These are phyloP conservation scores for Rubia peregrina DNA, from an alignment of 305 asterid genomes.

Conservation along the genomic window DNA sequence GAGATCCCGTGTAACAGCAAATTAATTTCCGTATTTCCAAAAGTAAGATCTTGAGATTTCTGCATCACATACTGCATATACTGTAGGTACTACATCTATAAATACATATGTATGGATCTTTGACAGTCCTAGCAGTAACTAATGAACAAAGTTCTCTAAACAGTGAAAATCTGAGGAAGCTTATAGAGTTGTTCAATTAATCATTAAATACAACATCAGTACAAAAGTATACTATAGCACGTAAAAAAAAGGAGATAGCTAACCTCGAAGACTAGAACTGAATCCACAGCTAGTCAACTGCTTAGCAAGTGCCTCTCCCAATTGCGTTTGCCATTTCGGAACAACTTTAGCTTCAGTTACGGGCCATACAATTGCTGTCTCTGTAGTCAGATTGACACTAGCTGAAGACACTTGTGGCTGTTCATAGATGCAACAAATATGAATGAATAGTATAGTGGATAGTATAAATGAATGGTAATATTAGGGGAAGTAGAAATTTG, in stretches of 20 bases:
- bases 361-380: slow-evolving; percentile 92
- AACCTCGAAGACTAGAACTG: slow-evolving; percentile 76
- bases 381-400: slow-evolving; percentile 83
- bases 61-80: neutral
- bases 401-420: slow-evolving; percentile 97
- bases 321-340: slow-evolving; percentile 71
- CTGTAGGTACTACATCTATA: neutral
- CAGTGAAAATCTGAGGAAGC: neutral
- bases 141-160: neutral
- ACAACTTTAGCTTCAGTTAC: slow-evolving; percentile 66
- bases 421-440: slow-evolving; percentile 18
- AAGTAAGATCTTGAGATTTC: neutral
- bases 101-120: neutral
- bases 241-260: slow-evolving; percentile 21
- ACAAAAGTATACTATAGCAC: neutral
- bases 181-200: neutral
- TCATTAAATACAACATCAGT: neutral
- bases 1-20: neutral
- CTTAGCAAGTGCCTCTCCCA: slow-evolving; percentile 91
- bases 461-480: neutral
- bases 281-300: slow-evolving; percentile 93
- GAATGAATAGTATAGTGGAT: neutral
- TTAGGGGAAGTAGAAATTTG: neutral
- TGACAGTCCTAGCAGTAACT: neutral
- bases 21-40: neutral